Base-by-base conservation (phyloP, 345 rosid genomes). In the Dipteronia sinensis region DNA sequence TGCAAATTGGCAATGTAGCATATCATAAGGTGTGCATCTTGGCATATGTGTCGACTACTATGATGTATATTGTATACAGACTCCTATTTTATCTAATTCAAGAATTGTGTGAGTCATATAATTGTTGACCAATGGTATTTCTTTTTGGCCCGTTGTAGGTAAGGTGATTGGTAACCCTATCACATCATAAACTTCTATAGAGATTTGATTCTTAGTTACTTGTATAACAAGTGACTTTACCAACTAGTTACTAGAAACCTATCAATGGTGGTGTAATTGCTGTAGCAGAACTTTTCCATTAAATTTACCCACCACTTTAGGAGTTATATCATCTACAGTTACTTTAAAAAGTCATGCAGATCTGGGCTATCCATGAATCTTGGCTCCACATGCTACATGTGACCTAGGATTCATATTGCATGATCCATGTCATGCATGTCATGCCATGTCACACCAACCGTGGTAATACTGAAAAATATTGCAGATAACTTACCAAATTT, bases 401-500 rank as follows among this genome's bases (percentile, higher is more conserved):
- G 62, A 34, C 65, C 40, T 17, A 17, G 61, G 46, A 25, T 22
- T 19, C 15, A n/a, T 65, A 27, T 44, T 46, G 44, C 44, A 27
- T 44, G 27, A 31, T 44, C 44, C 8, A 53, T 64, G 62, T 75
- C 61, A 27, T 64, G 69, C 16, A 27, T 55, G 15, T 12, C 20
- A 9, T 66, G 22, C 69, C 2, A 56, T 34, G 22, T 22, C 20
- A 15, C 55, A 38, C 20, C 11, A 40, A 31, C 47, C 2, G 29
- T 46, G n/a, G 22, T 29, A 40, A 46, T 19, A 11, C 3, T 74
- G 40, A 69, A 46, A 58, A 51, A 20, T 29, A 29, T 7, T 74
- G 65, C 31, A 23, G 63, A 65, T 44, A 44, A 85, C 92, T 91
- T 75, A 90, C 96, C 96, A 49, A 79, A 91, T 8, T 71, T 73